These are phyloP conservation scores for Hypocreales sp. DNA, from an alignment of 2,329 filamentous ascomycete species.

Conservation along the genomic window DNA sequence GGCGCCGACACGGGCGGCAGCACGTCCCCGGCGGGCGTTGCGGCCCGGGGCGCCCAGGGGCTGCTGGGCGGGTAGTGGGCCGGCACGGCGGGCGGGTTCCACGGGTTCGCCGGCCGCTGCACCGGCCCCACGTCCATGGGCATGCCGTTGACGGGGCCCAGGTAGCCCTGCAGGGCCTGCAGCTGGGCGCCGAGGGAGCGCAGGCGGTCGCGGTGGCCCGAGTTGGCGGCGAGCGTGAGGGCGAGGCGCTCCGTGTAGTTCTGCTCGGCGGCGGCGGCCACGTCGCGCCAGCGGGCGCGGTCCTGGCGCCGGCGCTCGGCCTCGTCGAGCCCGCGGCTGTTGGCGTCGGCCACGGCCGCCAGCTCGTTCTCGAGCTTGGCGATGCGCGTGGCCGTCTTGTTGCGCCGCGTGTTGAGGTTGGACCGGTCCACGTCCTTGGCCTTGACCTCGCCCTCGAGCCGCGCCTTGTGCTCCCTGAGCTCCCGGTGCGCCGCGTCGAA, in stretches of 20 bases:
- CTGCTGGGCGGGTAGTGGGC: constrained; percentile 18
- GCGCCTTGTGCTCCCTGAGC: constrained; percentile 42
- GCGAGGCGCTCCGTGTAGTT: constrained; percentile 28
- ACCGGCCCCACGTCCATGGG: constrained; percentile 11
- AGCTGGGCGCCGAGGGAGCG: constrained; percentile 15
- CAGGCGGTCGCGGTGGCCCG: constrained; percentile 14
- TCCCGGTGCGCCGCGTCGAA: constrained; percentile 41
- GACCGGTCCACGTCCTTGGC: constrained; percentile 48
- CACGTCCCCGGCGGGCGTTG: constrained; percentile 16
- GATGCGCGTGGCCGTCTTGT: constrained; percentile 57
- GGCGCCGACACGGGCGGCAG: constrained; percentile 15
- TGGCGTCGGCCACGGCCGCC: constrained; percentile 54
- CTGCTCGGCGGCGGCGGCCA: constrained; percentile 28
- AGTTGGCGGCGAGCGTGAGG: constrained; percentile 19
- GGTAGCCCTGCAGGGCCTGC: constrained; percentile 15
- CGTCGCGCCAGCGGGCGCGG: constrained; percentile 28
- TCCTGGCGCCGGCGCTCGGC: constrained; percentile 43
- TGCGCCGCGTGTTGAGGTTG: constrained; percentile 49
- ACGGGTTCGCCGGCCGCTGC: constrained; percentile 11
- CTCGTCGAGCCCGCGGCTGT: constrained; percentile 47
- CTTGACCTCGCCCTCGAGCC: constrained; percentile 47
- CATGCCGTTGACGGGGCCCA: constrained; percentile 17
- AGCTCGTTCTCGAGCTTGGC: constrained; percentile 59
- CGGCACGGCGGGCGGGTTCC: constrained; percentile 19
- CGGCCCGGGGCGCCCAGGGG: constrained; percentile 24